Evolutionary conservation across 179 eudicot species (phyloP), one percentile per base, ranked within the genome.

Genomic region (Silene coronaria): DNA sequence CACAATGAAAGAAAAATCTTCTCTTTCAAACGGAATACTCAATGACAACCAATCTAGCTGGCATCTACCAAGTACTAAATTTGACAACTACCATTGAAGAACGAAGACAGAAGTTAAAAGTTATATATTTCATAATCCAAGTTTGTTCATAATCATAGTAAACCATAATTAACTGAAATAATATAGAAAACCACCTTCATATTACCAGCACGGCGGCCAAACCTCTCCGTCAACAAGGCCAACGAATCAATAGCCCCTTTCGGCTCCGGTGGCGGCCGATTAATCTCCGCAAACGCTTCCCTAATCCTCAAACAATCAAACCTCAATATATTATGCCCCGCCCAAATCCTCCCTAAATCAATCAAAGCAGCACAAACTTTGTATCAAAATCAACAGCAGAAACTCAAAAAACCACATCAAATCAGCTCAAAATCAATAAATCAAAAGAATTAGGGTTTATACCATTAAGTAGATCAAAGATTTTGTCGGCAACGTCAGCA

Each of bases 161-260:
- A 67, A 38, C 27, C 3, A 36, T 24, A 48, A 6, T 69, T 1
- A 14, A 48, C 11, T n/a, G 32, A 45, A 11, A 69, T 45, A 22
- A 48, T 45, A 16, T 45, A 70, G 61, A 24, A 74, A 24, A 48
- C 74, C 78, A 96, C 99, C 93, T 96, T 96, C 99, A 96, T 96
- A 79, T 96, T 87, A 53, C 99, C 99, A 76, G 99, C 99, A 84
- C 99, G 90, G 76, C 91, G 88, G 46, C 99, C 99, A 79, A 96
- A 96, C 78, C 83, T 88, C 79, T 96, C 93, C 11, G 97, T 93
- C 82, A 96, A 83, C 78, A 96, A 83, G 38, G 93, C 91, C 85
- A 96, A 85, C 19, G 99, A 88, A 84, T 96, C 99, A 75, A 96
- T 93, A 0, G 84, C 80, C 42, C 97, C 99, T 78, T 86, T 96